These are phyloP conservation scores for Sporothrix dimorphospora DNA, from an alignment of 2,329 filamentous ascomycete genomes.

Conservation along the genomic window DNA sequence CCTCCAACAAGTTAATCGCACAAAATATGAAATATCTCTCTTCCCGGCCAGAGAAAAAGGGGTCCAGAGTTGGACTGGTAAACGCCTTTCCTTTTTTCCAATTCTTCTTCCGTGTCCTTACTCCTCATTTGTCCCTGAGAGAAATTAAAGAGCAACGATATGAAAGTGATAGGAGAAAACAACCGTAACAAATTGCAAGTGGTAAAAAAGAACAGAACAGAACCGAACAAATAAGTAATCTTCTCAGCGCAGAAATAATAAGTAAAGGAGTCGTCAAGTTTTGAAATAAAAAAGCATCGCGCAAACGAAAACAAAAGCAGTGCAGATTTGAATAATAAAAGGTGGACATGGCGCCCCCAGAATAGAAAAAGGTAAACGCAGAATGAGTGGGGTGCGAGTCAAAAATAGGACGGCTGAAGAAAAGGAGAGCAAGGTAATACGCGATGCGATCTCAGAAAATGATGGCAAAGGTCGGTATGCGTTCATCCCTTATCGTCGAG, in stretches of 20 bases:
- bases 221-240: slow-evolving; percentile 12
- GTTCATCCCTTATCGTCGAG: background rate
- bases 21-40: background rate
- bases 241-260: slow-evolving; percentile 1
- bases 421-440: background rate
- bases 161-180: background rate
- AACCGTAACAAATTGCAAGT: slow-evolving; percentile 4
- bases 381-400: background rate
- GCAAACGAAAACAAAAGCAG: background rate
- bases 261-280: slow-evolving; percentile 1
- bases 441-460: background rate
- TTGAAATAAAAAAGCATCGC: background rate
- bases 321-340: background rate
- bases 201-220: background rate
- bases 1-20: background rate
- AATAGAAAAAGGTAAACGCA: background rate
- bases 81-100: slow-evolving; percentile 24
- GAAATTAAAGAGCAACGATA: background rate
- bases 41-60: slow-evolving; percentile 20
- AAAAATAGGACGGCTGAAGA: background rate
- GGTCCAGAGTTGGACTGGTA: slow-evolving; percentile 27
- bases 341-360: background rate
- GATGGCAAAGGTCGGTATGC: background rate
- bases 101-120: background rate
- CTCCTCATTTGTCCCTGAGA: background rate